Evolutionary conservation across 1,284 basidiomycete genomes (phyloP).

Genomic region (Papiliotrema fonsecae): DNA sequence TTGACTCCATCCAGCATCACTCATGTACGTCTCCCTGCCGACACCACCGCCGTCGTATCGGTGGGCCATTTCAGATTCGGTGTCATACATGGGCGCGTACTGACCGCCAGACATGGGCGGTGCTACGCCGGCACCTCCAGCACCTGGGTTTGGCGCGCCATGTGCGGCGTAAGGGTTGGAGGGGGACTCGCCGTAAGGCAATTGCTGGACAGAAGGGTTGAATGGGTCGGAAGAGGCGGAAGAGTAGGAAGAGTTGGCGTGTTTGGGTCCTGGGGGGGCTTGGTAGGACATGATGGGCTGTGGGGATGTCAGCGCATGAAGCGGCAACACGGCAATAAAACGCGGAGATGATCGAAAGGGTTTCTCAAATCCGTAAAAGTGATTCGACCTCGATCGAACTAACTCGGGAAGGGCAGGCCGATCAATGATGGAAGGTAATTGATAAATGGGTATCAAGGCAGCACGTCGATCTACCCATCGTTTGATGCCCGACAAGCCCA

Average conservation of each 20-base stretch:
- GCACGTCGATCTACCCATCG: too few species aligned
- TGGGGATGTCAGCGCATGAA: neutral
- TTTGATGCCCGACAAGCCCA: too few species aligned
- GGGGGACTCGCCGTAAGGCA: slow-evolving; percentile 26
- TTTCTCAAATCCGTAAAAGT: neutral
- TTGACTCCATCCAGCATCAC: slow-evolving; percentile 38
- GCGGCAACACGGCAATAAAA: too few species aligned
- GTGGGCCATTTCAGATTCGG: slow-evolving; percentile 66
- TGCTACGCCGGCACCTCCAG: slow-evolving; percentile 30
- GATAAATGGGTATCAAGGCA: too few species aligned
- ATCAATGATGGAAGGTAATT: too few species aligned
- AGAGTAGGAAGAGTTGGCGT: slow-evolving; percentile 30
- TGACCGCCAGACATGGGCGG: slow-evolving; percentile 28
- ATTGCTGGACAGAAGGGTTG: slow-evolving; percentile 29
- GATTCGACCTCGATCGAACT: too few species aligned
- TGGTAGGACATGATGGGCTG: slow-evolving; percentile 31
- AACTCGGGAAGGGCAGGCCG: too few species aligned
- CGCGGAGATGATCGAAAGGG: too few species aligned
- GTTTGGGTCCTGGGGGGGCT: slow-evolving; percentile 32
- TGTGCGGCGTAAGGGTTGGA: slow-evolving; percentile 15
- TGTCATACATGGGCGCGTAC: slow-evolving; percentile 60
- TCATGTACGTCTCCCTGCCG: slow-evolving; percentile 46
- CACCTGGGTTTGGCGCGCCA: slow-evolving; percentile 24
- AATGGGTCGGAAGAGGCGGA: slow-evolving; percentile 40
- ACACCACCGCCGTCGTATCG: slow-evolving; percentile 47